phyloP scores from a whole-genome alignment of 164 flowering plant genomes.

The Taxillus chinensis region DNA sequence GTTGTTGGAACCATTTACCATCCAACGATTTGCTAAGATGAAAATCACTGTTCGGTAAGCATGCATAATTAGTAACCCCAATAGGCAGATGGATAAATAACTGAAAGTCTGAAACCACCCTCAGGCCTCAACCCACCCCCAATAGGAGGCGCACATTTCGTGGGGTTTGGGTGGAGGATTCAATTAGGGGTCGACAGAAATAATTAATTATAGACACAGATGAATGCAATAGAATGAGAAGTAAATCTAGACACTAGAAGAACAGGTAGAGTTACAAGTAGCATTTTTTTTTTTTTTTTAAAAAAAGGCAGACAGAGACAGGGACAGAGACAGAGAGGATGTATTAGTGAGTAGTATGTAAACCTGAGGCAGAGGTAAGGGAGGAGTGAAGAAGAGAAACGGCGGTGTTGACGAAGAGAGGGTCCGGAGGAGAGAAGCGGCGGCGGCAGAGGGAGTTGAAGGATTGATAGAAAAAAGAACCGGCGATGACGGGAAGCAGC shows the following conservation, averaged over 20 bases:
- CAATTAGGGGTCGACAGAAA: no score
- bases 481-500: slow-evolving; percentile 46
- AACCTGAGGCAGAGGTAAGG: slow-evolving; percentile 66
- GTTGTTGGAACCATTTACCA: slow-evolving; percentile 18
- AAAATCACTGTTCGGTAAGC: slow-evolving; percentile 46
- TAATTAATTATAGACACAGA: no score
- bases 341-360: not conserved
- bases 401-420: slow-evolving; percentile 75
- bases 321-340: not conserved
- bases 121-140: no score
- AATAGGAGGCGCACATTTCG: no score
- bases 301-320: not conserved
- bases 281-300: no score
- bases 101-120: no score
- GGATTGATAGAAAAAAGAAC: slow-evolving; percentile 55
- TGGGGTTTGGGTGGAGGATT: no score
- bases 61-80: not conserved
- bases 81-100: no score
- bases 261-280: no score
- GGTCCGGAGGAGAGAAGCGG: slow-evolving; percentile 50
- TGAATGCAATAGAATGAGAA: no score
- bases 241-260: no score
- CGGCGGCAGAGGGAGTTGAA: slow-evolving; percentile 64
- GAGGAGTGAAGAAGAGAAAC: slow-evolving; percentile 87
- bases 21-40: slow-evolving; percentile 55